Evolutionary conservation across 75 land plant genomes (phyloP), one percentile per base, ranked within the genome.

Genomic region (Pinus albicaulis): DNA sequence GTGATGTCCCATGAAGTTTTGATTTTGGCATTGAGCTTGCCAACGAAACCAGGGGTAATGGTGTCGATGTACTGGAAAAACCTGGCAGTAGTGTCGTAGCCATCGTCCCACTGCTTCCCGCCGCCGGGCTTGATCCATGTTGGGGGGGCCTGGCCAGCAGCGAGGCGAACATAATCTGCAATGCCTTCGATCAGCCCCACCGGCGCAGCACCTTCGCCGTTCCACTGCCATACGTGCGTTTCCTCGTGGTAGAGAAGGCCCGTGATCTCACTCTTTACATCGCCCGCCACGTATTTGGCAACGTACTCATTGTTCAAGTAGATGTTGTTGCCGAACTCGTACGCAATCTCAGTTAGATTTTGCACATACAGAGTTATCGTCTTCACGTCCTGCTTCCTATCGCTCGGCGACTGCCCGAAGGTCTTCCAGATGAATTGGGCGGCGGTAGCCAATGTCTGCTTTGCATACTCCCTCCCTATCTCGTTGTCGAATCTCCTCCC

Each of bases 141-240:
- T 0, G 74, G 13, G 24, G 91, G 89, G 0, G 36, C 74, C 62
- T 76, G 79, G 14, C 80, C 83, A 0, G 91, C 86, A 74, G 75
- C 84, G 57, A 91, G 72, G 28, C 28, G 28, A 28, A 28, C 28
- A 28, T 28, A 28, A 28, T 28, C 28, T 1, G 28, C 28, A 28
- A 28, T 28, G 28, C 28, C 28, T 28, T 28, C 28, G 28, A 28
- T 28, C 28, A 28, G 28, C 28, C 28, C 88, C 86, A 1, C 0
- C 10, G 69, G 80, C 11, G 82, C 81, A 5, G 38, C 25, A 2
- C 78, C 86, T 0, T 69, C 34, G 1, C 94, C 91, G 59, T 87
- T 79, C 91, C 91, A 92, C 81, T 91, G 93, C 91, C 89, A 89
- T 8, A 92, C 78, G 77, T 92, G 94, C 3, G 86, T 80, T 84